Percentiles rank a stretch among this genome's conserved stretches.
Conservation (phyloP, 1,284 basidiomycete genomes). For the Rhodotorula sp. region DNA sequence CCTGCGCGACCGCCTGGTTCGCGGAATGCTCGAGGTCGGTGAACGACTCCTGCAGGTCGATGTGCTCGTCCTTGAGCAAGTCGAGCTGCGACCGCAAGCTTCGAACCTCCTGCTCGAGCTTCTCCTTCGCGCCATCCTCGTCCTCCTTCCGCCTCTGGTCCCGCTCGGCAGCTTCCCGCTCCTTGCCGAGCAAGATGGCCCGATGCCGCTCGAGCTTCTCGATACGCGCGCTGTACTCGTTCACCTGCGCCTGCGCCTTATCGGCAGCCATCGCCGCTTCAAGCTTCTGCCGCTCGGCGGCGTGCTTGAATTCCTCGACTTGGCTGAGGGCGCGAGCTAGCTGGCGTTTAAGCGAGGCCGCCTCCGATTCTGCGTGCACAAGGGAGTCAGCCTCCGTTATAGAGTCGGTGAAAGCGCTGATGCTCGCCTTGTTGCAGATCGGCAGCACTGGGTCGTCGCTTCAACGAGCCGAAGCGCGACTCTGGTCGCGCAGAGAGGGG, state of each 20-base stretch:
- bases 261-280: conserved; percentile 12
- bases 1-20: conserved; percentile 24
- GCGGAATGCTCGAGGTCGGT: conserved; percentile 34
- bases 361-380: conserved; percentile 25
- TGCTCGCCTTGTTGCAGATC: conserved; percentile 29
- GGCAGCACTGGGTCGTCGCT: conserved; percentile 23
- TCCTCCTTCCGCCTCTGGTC: conserved; percentile 20
- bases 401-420: background rate
- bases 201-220: conserved; percentile 41
- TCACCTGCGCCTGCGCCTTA: conserved; percentile 22
- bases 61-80: conserved; percentile 32
- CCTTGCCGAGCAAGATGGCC: conserved; percentile 34
- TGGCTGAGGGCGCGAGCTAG: conserved; percentile 27
- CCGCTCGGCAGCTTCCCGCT: conserved; percentile 31
- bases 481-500: background rate
- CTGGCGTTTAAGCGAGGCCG: conserved; percentile 31
- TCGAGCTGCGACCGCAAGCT: conserved; percentile 26
- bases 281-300: conserved; percentile 20
- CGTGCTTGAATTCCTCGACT: conserved; percentile 27
- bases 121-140: conserved; percentile 12
- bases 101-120: conserved; percentile 21
- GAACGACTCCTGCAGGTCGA: conserved; percentile 21
- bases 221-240: conserved; percentile 18
- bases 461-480: conserved; percentile 5
- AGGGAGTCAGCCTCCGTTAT: too few species aligned